These are phyloP conservation scores for Cryptosporidium viatorum DNA, from an alignment of 169 alveolate genomes.

Conservation along the genomic window DNA sequence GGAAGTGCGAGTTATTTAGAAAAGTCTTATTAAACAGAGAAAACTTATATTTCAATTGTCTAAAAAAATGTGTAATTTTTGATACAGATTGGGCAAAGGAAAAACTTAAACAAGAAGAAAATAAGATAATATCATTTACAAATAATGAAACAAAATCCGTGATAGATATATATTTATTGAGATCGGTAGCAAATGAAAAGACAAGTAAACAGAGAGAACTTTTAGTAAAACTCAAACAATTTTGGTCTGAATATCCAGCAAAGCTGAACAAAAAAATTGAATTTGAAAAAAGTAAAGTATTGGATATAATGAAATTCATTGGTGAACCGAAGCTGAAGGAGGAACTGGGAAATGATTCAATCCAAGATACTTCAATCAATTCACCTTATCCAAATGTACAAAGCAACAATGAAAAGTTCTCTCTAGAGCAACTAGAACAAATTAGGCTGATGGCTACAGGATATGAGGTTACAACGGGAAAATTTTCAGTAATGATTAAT, in stretches of 20 bases:
- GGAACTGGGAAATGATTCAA: neutral
- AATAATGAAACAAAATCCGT: constrained; percentile 29
- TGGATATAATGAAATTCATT: neutral
- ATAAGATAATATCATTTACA: constrained; percentile 3
- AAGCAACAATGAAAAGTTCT: neutral
- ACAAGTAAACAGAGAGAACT: constrained; percentile 31
- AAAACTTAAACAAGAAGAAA: constrained; percentile 28
- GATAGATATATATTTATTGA: constrained; percentile 37
- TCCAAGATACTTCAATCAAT: neutral
- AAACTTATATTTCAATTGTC: constrained; percentile 7
- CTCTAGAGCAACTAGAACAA: constrained; percentile 11
- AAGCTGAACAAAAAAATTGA: neutral
- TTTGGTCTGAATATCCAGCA: constrained; percentile 41
- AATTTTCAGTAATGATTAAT: constrained; percentile 29
- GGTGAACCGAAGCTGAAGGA: neutral
- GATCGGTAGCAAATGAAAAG: constrained; percentile 58
- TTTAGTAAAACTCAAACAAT: constrained; percentile 27
- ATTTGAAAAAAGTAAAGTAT: constrained; percentile 11
- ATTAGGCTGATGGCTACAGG: constrained; percentile 25
- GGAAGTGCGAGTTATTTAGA: constrained; percentile 48
- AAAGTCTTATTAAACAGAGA: constrained; percentile 49
- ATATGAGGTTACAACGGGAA: constrained; percentile 27
- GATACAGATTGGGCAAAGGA: constrained; percentile 70
- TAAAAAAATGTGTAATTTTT: constrained; percentile 55
- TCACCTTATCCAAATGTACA: neutral